phyloP scores from a whole-genome alignment of 768 basidiomycete species.

The Cubamyces sp. region DNA sequence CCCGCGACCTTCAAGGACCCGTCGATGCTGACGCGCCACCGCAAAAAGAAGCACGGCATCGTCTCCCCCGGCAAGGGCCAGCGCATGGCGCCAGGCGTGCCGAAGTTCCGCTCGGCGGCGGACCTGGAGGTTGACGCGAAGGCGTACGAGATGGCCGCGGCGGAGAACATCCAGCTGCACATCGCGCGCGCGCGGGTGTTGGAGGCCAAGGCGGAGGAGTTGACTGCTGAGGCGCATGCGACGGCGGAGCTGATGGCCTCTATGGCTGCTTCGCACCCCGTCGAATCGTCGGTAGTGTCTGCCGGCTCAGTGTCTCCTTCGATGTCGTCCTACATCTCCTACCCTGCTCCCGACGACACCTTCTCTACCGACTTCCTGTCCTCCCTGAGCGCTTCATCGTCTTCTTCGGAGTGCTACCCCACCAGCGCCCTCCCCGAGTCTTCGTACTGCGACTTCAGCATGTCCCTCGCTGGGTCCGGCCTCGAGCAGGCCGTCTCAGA shows the following conservation, averaged over 20 bases:
- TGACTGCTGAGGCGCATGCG: too few relatives aligned
- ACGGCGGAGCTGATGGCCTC: too few relatives aligned
- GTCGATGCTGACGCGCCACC: not conserved
- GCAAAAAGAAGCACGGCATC: constrained; percentile 2
- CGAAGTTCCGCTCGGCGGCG: not conserved
- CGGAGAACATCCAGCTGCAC: too few relatives aligned
- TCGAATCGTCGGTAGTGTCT: not conserved
- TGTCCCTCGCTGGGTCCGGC: not conserved
- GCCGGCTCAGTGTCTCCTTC: not conserved
- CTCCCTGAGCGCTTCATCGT: not conserved
- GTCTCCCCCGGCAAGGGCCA: not conserved
- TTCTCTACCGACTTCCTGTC: not conserved
- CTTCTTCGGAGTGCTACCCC: not conserved
- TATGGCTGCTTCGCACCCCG: too few relatives aligned
- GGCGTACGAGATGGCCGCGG: not conserved
- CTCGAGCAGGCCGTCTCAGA: not conserved
- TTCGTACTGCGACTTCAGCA: not conserved
- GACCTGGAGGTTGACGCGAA: not conserved
- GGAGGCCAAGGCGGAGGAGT: too few relatives aligned
- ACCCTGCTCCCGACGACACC: not conserved
- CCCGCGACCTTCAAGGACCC: not conserved
- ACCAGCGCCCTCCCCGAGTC: not conserved
- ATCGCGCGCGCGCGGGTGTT: too few relatives aligned
- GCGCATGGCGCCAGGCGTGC: not conserved
- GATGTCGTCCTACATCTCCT: not conserved